Evolutionary conservation across 495 filamentous ascomycete species (phyloP), one percentile per base, ranked within the genome.

Genomic region (Trichoderma orchidacearum): DNA sequence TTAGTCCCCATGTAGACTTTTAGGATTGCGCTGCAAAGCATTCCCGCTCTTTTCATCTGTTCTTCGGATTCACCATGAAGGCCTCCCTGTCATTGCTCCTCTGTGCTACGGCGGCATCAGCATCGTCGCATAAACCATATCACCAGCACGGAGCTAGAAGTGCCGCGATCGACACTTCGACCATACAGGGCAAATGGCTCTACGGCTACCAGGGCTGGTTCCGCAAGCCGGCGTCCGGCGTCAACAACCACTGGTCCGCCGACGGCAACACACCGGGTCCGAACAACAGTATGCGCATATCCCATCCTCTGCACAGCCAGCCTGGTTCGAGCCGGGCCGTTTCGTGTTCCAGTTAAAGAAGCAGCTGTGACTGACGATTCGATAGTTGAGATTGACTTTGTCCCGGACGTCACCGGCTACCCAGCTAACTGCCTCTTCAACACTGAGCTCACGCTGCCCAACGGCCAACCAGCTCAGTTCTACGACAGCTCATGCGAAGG

Each of bases 171-270:
- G 63, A 67, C 27, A 54, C 59, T 55, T 63, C 59, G 17, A 63
- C 62, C 5, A 59, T 68, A 28, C 59, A 67, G 25, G 63, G 61
- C 0, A 65, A 67, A 32, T 52, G 66, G 13, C 61, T 68, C 9
- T 63, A 63, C n/a, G 66, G 66, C 25, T 68, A 67, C 28, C 64
- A 67, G 51, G 66, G 62, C 25, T 67, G 64, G 58, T 68, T 68
- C 50, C 61, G 66, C n/a, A 66, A 64, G 17, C 66, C 66, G 25
- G 30, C 56, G 6, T 9, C 41, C 21, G 41, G 41, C 1, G 41
- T 48, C 2, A 48, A 48, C 41, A 48, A 48, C 21, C 41, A 48
- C 41, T 48, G 41, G 41, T 48, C 41, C 21, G 41, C 41, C 4
- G 62, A 68, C 27, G 64, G 63, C 18, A 51, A 68, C 41, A 27